Base-by-base conservation (phyloP, 768 basidiomycete genomes). In the Vishniacozyma victoriae region DNA sequence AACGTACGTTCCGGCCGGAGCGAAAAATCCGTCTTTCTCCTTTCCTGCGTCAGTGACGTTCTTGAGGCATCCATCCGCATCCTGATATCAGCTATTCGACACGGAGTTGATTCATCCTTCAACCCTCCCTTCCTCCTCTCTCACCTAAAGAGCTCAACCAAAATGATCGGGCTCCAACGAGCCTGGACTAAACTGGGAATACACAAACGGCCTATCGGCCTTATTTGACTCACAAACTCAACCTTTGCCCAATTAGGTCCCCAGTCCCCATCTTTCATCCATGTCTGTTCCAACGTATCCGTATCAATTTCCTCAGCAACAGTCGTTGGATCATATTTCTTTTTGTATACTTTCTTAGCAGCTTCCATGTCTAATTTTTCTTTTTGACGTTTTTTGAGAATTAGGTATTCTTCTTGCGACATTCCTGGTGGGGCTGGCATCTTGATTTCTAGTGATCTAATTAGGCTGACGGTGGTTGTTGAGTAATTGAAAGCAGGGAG, bases 191-290 rank as follows among this genome's bases (percentile, higher is more conserved):
- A 24, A n/a, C 20, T 3, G 23, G 9, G n/a, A 24, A 18, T n/a
- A n/a, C n/a, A n/a, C n/a, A n/a, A n/a, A n/a, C n/a, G n/a, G n/a
- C n/a, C n/a, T n/a, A n/a, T n/a, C n/a, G n/a, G n/a, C n/a, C n/a
- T n/a, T n/a, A n/a, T n/a, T n/a, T n/a, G 4, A 57, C 60, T 60
- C 50, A 62, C 64, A 52, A 66, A 66, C 35, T 66, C 60, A 2
- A 71, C 60, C 46, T 55, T 52, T 25, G 60, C 60, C 69, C 69
- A 71, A 25, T 51, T 55, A 29, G 67, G 60, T 41, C 49, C 54
- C 56, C 67, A 68, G 40, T 60, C 49, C 11, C 59, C 64, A 36
- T 66, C 58, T 46, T 57, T 59, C 45, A 62, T 55, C 29, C 38
- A 52, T 25, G 55, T 51, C 35, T 50, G 54, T 36, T 50, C 55